These are phyloP conservation scores for Sugiyamaella lignohabitans DNA, from an alignment of 805 yeast species.

Conservation along the genomic window DNA sequence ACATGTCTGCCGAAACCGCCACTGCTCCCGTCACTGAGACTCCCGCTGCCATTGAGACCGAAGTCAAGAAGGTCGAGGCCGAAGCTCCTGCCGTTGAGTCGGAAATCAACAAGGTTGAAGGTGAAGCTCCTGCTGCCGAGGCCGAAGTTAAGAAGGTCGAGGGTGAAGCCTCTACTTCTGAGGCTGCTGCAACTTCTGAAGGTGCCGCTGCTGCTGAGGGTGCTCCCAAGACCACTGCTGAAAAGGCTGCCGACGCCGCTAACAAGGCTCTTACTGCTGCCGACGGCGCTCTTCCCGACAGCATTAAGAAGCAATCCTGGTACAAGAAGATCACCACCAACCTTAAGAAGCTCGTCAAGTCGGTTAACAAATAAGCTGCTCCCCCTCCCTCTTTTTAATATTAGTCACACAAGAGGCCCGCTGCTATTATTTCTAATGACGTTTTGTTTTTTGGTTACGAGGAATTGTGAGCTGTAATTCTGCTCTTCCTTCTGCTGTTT, in stretches of 20 bases:
- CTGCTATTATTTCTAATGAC: neutral
- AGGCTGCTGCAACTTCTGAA: conserved; percentile 9
- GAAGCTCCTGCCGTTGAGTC: conserved; percentile 6
- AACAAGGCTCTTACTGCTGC: conserved; percentile 18
- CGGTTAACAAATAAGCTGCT: conserved; percentile 24
- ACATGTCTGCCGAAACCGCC: neutral
- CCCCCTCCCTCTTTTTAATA: neutral
- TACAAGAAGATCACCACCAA: conserved; percentile 22
- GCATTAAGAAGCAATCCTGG: conserved; percentile 23
- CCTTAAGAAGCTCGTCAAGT: conserved; percentile 29
- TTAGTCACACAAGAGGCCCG: neutral
- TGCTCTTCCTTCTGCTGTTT: neutral
- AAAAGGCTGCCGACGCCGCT: conserved; percentile 14
- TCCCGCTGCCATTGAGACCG: conserved; percentile 7
- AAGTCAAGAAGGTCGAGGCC: conserved; percentile 7
- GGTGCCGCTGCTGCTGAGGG: conserved; percentile 5
- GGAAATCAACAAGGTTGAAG: conserved; percentile 12
- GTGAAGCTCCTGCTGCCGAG: conserved; percentile 10
- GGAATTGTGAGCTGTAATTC: conserved; percentile 9
- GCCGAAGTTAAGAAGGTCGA: conserved; percentile 16
- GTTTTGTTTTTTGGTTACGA: neutral
- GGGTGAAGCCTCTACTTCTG: conserved; percentile 8
- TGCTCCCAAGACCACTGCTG: conserved; percentile 7
- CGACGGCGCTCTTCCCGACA: conserved; percentile 20
- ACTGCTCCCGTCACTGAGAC: conserved; percentile 4